Percentiles rank a stretch among this genome's conserved stretches.
Conservation (phyloP, 805 yeast genomes). For the Limtongozyma cylindracea region DNA sequence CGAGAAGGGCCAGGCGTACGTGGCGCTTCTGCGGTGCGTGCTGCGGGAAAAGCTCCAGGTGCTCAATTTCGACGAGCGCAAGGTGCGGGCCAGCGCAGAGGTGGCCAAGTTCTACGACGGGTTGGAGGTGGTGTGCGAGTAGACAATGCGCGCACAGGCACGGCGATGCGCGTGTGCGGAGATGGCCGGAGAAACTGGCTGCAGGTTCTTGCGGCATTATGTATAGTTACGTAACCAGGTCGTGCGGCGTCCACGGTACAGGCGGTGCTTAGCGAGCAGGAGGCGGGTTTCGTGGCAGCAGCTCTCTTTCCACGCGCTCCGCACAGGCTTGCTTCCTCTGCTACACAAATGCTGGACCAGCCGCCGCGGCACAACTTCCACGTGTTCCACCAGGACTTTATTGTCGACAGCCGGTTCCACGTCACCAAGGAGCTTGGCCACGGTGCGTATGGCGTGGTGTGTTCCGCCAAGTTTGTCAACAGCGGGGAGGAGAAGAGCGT, state of each 20-base stretch:
- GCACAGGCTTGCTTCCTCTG: no score
- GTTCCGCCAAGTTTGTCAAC: slow-evolving; percentile 76
- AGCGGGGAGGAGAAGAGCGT: slow-evolving; percentile 34
- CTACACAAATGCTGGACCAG: no score
- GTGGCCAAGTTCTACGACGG: slow-evolving; percentile 45
- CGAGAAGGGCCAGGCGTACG: slow-evolving; percentile 91
- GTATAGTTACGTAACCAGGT: no score
- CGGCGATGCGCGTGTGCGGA: no score
- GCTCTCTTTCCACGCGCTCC: no score
- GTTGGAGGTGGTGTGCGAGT: background rate
- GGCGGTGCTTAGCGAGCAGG: no score
- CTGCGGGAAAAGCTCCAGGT: slow-evolving; percentile 38
- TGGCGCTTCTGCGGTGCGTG: slow-evolving; percentile 74
- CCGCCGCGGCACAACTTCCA: no score
- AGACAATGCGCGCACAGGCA: no score
- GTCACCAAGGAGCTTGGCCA: slow-evolving; percentile 87
- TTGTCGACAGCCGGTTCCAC: slow-evolving; percentile 73
- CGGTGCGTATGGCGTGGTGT: slow-evolving; percentile 94
- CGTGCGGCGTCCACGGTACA: no score
- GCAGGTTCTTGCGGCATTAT: no score
- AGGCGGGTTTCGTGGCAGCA: no score
- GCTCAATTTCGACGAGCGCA: slow-evolving; percentile 34
- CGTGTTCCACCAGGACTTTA: slow-evolving; percentile 62
- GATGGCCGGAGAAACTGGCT: no score
- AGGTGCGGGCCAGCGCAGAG: slow-evolving; percentile 42